Evolutionary conservation across 768 basidiomycete genomes (phyloP), one percentile per base, ranked within the genome.

Genomic region (Neoboletus magnificus): DNA sequence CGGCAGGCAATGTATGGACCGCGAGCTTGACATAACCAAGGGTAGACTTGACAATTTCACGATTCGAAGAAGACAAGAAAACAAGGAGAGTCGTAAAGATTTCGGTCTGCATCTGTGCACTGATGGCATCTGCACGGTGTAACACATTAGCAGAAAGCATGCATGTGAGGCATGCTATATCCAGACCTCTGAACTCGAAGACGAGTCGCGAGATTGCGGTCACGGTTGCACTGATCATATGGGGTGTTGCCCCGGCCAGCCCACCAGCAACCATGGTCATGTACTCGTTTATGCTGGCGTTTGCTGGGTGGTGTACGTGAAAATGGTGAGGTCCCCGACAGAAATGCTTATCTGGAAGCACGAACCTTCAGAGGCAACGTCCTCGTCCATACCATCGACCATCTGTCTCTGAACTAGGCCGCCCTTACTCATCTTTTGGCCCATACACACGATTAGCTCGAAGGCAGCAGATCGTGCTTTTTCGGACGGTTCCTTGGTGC

Each of bases 191-290:
- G 77, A 95, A 99, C 73, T 98, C 97, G 68, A 98, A 99, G 18
- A 98, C 79, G 13, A 98, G 78, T 23, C 97, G 84, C 2, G 95
- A 95, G 51, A 99, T 84, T 0, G 93, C 92, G 7, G 94, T 98
- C 50, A 98, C 85, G 1, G 93, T 92, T 2, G 97, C 97, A 66
- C 94, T 96, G 69, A 98, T 96, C 93, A 97, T 98, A 68, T 99
- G 97, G 0, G 96, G 94, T 12, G 85, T 91, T 15, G 90, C 87
- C 22, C 93, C 95, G 10, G 93, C 94, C 45, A 98, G 74, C 54
- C 97, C 97, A 62, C 93, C 95, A 36, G 91, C 91, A 29, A 98
- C 77, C 95, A 99, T 98, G 4, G 91, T 99, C 76, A 98, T 79
- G 69, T 91, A 98, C 69, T 98, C 97, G 62, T 93, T 86, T 43